A percentile compares a stretch with the other conserved stretches of the same genome.
These are phyloP conservation scores for Artemisia annua DNA, from an alignment of 129 eudicot genomes.

Conservation along the genomic window DNA sequence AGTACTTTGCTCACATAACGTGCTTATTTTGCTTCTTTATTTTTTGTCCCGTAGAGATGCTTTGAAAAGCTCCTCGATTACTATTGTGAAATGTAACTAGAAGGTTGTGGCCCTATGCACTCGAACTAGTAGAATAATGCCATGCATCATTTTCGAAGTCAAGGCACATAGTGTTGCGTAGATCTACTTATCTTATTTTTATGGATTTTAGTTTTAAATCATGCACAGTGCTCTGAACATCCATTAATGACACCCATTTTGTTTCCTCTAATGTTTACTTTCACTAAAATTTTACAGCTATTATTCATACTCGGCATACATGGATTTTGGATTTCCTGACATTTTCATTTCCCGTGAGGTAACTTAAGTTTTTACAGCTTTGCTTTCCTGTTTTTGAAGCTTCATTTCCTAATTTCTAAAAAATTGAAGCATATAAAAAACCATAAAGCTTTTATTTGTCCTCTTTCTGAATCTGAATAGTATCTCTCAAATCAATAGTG, in stretches of 20 bases:
- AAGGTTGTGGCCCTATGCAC: too few species aligned
- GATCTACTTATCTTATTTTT: too few species aligned
- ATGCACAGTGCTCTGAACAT: conserved; percentile 7
- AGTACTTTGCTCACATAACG: too few species aligned
- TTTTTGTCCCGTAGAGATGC: too few species aligned
- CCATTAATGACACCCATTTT: conserved; percentile 10
- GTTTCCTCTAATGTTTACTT: background rate
- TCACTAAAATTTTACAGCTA: conserved; percentile 54
- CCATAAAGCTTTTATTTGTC: background rate
- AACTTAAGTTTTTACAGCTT: conserved; percentile 11
- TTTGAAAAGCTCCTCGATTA: too few species aligned
- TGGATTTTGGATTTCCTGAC: conserved; percentile 97
- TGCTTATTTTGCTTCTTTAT: too few species aligned
- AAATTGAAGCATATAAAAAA: conserved; percentile 6
- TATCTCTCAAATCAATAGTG: conserved; percentile 10
- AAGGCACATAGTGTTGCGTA: too few species aligned
- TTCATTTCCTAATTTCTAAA: background rate
- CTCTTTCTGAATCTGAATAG: background rate
- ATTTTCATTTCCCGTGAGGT: conserved; percentile 95
- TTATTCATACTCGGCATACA: conserved; percentile 79
- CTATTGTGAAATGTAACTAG: too few species aligned
- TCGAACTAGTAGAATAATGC: too few species aligned
- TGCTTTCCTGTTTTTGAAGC: conserved; percentile 7
- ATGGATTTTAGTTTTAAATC: background rate
- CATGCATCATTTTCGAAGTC: too few species aligned